phyloP scores from a whole-genome alignment of 176 grass and related monocot genomes.

The Tillandsia fasciculata region DNA sequence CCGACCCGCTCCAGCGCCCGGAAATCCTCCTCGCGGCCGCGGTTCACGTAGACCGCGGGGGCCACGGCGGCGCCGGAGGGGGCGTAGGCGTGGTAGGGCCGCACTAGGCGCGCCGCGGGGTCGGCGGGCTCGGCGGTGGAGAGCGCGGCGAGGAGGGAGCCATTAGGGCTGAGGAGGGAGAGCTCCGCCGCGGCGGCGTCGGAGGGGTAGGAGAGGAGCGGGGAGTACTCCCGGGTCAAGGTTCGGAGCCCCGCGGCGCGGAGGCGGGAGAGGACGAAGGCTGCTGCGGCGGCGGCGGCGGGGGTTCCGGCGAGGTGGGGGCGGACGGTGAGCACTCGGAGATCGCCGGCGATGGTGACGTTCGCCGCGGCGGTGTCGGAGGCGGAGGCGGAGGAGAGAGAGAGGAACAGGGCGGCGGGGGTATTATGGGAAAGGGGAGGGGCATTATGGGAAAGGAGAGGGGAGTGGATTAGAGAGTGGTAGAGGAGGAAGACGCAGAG shows the following conservation, averaged over 20 bases:
- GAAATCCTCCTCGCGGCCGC: conserved; percentile 69
- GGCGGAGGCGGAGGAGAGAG: conserved; percentile 40
- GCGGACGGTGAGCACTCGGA: conserved; percentile 50
- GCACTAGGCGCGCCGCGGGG: conserved; percentile 18
- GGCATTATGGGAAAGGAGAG: neutral
- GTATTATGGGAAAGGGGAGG: neutral
- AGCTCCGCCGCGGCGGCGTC: conserved; percentile 35
- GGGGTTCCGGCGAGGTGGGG: conserved; percentile 80
- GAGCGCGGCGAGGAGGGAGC: conserved; percentile 28
- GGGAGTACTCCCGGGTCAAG: conserved; percentile 37
- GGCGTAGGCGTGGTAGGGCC: conserved; percentile 80
- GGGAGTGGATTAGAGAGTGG: conserved; percentile 25
- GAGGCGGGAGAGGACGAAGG: conserved; percentile 39
- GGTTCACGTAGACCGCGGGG: conserved; percentile 70
- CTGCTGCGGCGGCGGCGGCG: conserved; percentile 5
- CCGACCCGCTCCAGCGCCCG: conserved; percentile 36
- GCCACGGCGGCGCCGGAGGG: conserved; percentile 48
- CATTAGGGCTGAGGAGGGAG: conserved; percentile 42
- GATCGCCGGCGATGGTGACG: conserved; percentile 48
- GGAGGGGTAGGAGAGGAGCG: conserved; percentile 68
- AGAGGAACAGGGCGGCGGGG: conserved; percentile 33
- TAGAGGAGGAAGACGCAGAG: conserved; percentile 24
- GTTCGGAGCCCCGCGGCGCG: conserved; percentile 37
- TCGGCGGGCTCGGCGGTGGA: conserved; percentile 64
- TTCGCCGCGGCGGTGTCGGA: conserved; percentile 9